A percentile compares a stretch with the other conserved stretches of the same genome.
Conservation (phyloP, 2,329 filamentous ascomycete genomes). For the Aureobasidium sp. region DNA sequence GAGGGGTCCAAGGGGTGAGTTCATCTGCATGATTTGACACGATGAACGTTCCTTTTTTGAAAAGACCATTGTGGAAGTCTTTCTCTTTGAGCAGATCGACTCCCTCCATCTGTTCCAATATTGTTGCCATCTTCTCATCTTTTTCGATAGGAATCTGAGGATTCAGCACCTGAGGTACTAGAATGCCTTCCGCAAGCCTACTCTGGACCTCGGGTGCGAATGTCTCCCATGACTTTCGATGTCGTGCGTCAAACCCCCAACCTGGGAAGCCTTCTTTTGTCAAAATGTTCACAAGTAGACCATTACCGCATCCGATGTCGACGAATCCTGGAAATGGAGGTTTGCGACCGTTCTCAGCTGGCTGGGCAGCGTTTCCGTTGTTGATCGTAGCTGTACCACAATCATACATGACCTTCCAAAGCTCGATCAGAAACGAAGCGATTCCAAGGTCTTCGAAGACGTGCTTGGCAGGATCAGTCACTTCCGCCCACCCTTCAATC, state of each 20-base stretch:
- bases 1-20: slow-evolving; percentile 89
- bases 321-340: slow-evolving; percentile 75
- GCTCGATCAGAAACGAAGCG: slow-evolving; percentile 82
- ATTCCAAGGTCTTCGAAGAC: slow-evolving; percentile 93
- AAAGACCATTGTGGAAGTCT: slow-evolving; percentile 54
- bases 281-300: slow-evolving; percentile 78
- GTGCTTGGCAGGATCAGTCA: slow-evolving; percentile 81
- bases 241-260: slow-evolving; percentile 88
- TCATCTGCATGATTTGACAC: slow-evolving; percentile 97
- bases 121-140: not conserved
- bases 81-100: not conserved
- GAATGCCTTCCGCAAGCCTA: slow-evolving; percentile 52
- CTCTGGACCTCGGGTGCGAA: slow-evolving; percentile 51
- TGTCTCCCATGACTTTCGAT: slow-evolving; percentile 73
- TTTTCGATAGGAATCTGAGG: not conserved
- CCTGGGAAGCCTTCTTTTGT: slow-evolving; percentile 72
- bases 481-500: slow-evolving; percentile 73
- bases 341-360: not conserved
- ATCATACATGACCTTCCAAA: slow-evolving; percentile 80
- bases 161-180: slow-evolving; percentile 49
- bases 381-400: not conserved
- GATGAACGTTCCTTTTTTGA: slow-evolving; percentile 70
- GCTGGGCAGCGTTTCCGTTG: not conserved
- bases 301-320: slow-evolving; percentile 94
- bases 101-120: slow-evolving; percentile 1